Evolutionary conservation across 202 grass and related monocot species (phyloP), one percentile per base, ranked within the genome.

Genomic region (Panicum virgatum): DNA sequence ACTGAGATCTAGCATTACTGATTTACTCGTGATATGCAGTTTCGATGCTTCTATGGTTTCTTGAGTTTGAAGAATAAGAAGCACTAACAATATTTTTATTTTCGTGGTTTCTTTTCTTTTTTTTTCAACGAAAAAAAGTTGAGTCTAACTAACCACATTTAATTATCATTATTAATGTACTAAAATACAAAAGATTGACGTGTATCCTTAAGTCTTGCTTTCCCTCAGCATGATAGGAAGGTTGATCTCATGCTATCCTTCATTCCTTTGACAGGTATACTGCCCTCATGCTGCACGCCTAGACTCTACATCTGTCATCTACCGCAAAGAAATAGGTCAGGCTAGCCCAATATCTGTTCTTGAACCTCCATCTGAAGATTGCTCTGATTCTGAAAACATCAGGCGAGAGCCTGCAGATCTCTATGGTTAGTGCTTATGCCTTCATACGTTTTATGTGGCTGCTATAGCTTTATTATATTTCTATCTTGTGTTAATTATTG

Each of bases 331-430:
- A 60, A 19, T 63, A 13, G 82, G 86, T 51, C 90, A 95, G 60
- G 71, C 79, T 65, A 95, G 92, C 23, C 90, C 87, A 66, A 67
- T 95, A 80, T 90, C 90, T 60, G 85, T 90, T 52, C 85, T 92
- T 57, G 76, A 95, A 77, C 81, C 79, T 86, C 78, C 39, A 75
- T 30, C 48, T 62, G 84, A 85, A 42, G 67, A 75, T 82, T 82
- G 73, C 48, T 84, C 81, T 0, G 53, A 83, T 80, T 76, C 62
- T 72, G 75, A 84, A 89, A 69, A 38, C 40, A 66, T 77, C 10
- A 92, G 65, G 42, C 58, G 13, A 27, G 76, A 72, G 69, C 46
- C 39, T 83, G 53, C 13, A 77, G 53, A 90, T 80, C 58, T 70
- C 60, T 46, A 81, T 43, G 87, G 82, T 95, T 68, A 78, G 57